A percentile compares a stretch with the other conserved stretches of the same genome.
phyloP scores from a whole-genome alignment of 805 yeast species.

The Wickerhamiella dianesei region DNA sequence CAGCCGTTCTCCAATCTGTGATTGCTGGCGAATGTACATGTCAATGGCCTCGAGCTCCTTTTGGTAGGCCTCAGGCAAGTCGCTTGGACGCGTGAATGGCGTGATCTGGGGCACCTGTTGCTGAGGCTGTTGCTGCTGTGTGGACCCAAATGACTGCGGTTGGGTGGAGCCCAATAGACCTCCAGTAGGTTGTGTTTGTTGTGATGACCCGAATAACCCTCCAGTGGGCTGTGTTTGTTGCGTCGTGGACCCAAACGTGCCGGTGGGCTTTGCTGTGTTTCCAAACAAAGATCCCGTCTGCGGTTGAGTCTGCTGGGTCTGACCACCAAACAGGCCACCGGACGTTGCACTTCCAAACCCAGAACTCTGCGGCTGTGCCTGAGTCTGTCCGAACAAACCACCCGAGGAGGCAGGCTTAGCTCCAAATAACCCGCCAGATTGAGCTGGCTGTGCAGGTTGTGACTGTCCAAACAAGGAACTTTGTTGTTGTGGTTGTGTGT shows the following conservation, averaged over 20 bases:
- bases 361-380: background rate
- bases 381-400: background rate
- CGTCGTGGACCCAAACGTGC: background rate
- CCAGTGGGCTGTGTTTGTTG: slow-evolving; percentile 3
- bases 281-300: slow-evolving; percentile 2
- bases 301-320: slow-evolving; percentile 4
- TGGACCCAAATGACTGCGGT: slow-evolving; percentile 14
- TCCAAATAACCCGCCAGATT: slow-evolving; percentile 4
- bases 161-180: slow-evolving; percentile 4
- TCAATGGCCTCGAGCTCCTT: slow-evolving; percentile 43
- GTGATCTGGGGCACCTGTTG: slow-evolving; percentile 29
- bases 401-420: slow-evolving; percentile 1
- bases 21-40: slow-evolving; percentile 40
- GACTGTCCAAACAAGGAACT: background rate
- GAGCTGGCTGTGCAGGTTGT: background rate
- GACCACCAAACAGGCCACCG: slow-evolving; percentile 10
- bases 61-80: slow-evolving; percentile 41
- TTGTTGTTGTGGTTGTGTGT: slow-evolving; percentile 1
- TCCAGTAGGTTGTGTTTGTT: background rate
- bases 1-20: slow-evolving; percentile 38
- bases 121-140: slow-evolving; percentile 15
- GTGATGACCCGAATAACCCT: slow-evolving; percentile 1
- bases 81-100: slow-evolving; percentile 45
- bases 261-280: background rate
- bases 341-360: background rate